Percentiles rank a stretch among this genome's conserved stretches.
These are phyloP conservation scores for Saccharomyces hybrid DNA, from an alignment of 1,139 yeast species.

Conservation along the genomic window DNA sequence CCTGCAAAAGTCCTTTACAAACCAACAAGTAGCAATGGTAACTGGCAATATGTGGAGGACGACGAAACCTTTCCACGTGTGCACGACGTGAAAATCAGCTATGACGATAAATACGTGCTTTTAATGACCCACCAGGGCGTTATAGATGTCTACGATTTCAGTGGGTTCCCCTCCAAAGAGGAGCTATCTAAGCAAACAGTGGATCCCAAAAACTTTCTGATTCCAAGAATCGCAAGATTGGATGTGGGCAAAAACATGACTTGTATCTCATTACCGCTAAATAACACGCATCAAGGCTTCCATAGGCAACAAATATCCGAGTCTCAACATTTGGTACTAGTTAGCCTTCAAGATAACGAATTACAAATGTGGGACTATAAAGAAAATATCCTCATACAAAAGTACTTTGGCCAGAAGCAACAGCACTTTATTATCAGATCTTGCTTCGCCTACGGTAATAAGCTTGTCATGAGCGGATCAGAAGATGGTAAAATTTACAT, in stretches of 20 bases:
- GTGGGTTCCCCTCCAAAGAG: constrained; percentile 17
- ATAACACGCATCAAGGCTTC: constrained; percentile 3
- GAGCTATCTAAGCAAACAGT: constrained; percentile 2
- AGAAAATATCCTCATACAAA: constrained; percentile 45
- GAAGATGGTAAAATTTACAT: constrained; percentile 74
- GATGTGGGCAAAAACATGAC: constrained; percentile 41
- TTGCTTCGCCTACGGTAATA: constrained; percentile 68
- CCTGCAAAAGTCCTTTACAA: not conserved
- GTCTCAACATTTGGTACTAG: constrained; percentile 36
- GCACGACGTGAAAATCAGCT: constrained; percentile 62
- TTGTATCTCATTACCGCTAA: constrained; percentile 39
- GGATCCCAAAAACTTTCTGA: not conserved
- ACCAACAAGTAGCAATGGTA: not conserved
- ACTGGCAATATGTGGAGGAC: not conserved
- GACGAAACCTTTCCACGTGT: constrained; percentile 44
- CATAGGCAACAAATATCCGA: not conserved
- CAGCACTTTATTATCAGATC: constrained; percentile 66
- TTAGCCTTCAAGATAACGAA: constrained; percentile 71
- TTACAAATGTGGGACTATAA: constrained; percentile 70
- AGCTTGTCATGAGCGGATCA: constrained; percentile 70
- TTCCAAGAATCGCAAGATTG: constrained; percentile 18
- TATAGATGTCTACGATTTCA: constrained; percentile 33
- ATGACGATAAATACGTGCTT: constrained; percentile 54
- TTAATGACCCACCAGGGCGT: constrained; percentile 57
- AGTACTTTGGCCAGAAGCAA: constrained; percentile 67